These are phyloP conservation scores for Chaetomiaceae sp. DNA, from an alignment of 2,329 filamentous ascomycete species.

Conservation along the genomic window DNA sequence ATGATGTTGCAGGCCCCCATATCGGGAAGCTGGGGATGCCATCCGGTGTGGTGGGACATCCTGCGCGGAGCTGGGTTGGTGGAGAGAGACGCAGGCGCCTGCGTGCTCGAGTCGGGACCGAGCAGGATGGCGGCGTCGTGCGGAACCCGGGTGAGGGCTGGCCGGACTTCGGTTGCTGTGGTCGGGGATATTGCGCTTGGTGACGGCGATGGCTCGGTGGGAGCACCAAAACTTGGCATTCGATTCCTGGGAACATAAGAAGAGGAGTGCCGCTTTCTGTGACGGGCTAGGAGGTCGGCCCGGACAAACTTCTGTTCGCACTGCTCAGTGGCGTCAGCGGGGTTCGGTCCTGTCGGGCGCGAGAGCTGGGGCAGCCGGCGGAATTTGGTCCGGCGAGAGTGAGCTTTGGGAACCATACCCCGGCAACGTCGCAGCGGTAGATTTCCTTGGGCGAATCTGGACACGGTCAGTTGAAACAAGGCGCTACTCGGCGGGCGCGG, in stretches of 20 bases:
- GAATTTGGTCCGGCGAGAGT: not conserved
- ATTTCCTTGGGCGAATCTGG: constrained; percentile 76
- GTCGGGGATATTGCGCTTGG: constrained; percentile 20
- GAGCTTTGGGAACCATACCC: constrained; percentile 28
- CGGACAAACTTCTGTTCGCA: constrained; percentile 76
- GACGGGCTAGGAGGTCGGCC: constrained; percentile 67
- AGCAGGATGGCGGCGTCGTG: constrained; percentile 45
- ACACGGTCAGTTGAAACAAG: constrained; percentile 23
- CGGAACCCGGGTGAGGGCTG: constrained; percentile 35
- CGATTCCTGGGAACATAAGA: constrained; percentile 49
- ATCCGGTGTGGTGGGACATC: constrained; percentile 29
- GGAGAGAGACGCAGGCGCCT: constrained; percentile 28
- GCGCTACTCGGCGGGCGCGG: constrained; percentile 1
- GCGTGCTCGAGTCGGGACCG: constrained; percentile 37
- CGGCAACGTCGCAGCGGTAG: constrained; percentile 69
- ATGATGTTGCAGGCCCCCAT: constrained; percentile 33
- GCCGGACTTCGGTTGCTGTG: constrained; percentile 22
- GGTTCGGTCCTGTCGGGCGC: not conserved
- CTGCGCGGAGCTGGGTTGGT: constrained; percentile 23
- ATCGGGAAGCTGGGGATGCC: constrained; percentile 35
- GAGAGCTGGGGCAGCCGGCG: not conserved
- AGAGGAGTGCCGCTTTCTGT: constrained; percentile 61
- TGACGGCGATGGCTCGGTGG: constrained; percentile 26
- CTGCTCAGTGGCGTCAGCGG: constrained; percentile 15
- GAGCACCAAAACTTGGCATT: constrained; percentile 43